Evolutionary conservation across 1,284 basidiomycete species (phyloP).

Genomic region (Sporisorium exsertum): DNA sequence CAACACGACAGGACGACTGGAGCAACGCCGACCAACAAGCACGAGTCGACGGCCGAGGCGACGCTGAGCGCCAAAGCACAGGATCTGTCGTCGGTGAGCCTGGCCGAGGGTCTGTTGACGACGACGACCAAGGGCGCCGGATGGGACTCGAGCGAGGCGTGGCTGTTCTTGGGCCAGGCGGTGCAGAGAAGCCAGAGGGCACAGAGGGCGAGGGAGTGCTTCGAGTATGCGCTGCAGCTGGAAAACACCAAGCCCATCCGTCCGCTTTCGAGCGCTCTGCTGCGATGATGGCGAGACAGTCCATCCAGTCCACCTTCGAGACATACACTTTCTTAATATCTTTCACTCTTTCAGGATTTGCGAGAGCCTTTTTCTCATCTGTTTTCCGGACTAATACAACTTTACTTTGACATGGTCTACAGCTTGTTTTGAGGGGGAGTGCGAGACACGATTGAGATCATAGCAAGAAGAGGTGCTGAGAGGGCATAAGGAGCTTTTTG

Average conservation of each 20-base stretch:
- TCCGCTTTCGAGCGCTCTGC: constrained; percentile 30
- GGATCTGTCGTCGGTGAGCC: constrained; percentile 53
- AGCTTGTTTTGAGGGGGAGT: background rate
- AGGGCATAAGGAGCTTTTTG: background rate
- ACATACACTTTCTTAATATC: no score
- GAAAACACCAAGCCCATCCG: constrained; percentile 57
- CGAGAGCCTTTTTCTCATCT: background rate
- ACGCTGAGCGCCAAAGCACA: constrained; percentile 41
- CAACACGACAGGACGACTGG: background rate
- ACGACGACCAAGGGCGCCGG: constrained; percentile 56
- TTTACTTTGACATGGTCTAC: background rate
- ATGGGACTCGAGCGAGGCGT: constrained; percentile 64
- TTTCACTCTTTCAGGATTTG: no score
- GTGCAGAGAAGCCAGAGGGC: constrained; percentile 40
- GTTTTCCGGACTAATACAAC: background rate
- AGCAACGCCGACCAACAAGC: constrained; percentile 4
- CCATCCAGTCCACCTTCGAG: no score
- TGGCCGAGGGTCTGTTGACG: constrained; percentile 64
- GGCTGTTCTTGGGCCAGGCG: constrained; percentile 62
- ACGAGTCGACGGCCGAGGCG: constrained; percentile 44
- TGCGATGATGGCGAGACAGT: constrained; percentile 26
- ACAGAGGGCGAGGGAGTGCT: constrained; percentile 52
- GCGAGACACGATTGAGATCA: background rate
- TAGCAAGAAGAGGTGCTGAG: background rate
- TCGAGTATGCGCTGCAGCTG: constrained; percentile 62